Evolutionary conservation across 495 filamentous ascomycete species (phyloP), one percentile per base, ranked within the genome.

Genomic region (Rostrohypoxylon terebratum): DNA sequence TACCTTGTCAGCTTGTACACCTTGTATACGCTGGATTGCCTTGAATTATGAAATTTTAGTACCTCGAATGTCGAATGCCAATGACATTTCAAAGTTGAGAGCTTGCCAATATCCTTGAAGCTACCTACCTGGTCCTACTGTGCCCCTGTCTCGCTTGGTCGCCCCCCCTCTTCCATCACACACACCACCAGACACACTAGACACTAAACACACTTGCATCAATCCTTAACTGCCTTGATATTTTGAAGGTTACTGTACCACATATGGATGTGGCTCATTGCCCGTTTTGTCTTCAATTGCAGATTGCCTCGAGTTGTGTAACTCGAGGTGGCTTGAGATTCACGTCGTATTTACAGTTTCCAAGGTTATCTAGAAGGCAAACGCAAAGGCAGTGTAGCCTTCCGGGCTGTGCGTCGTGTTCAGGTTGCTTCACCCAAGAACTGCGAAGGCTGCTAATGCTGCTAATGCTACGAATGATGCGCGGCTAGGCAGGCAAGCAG

Each of bases 251-350:
- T 65, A 65, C 61, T 65, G 47, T 65, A 60, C 21, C 47, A 67
- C 55, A 68, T 59, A 38, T 53, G 14, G 55, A 44, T 36, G 60
- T 68, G 65, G 66, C 55, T 73, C 71, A 62, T 73, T 73, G 28
- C 71, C 66, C 47, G 44, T 73, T 73, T 73, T 57, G 71, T 73
- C 33, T 33, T 13, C 50, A 55, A 66, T 73, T 73, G 71, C 71
- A 73, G 71, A 11, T 65, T 73, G 60, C 55, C 71, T 69, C 53
- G 58, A 61, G 61, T 61, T 61, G 71, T 73, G 66, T 62, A 69
- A 69, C 71, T 31, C 71, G 60, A 25, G 65, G 65, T 60, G 64
- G 60, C n/a, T 71, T 28, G 65, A 61, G 60, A 57, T 58, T 68
- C 55, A 64, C 61, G 71, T 73, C 71, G 66, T 53, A 73, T 73